phyloP scores from a whole-genome alignment of 2,329 filamentous ascomycete species.

The Colletotrichum brevisporum region DNA sequence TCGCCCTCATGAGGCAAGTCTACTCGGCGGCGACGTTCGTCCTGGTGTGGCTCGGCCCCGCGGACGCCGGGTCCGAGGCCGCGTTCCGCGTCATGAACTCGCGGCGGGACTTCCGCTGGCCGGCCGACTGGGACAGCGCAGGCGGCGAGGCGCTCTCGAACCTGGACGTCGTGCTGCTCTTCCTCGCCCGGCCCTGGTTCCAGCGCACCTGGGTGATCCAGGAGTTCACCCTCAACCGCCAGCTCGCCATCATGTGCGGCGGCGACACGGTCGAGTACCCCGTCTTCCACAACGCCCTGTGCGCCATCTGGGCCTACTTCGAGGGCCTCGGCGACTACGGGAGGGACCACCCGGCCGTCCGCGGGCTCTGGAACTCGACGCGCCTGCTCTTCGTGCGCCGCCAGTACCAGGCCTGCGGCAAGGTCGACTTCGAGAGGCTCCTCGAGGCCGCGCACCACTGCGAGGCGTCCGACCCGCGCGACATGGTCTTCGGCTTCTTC shows the following conservation, averaged over 20 bases:
- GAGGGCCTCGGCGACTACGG: neutral
- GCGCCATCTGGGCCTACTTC: neutral
- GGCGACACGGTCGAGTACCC: neutral
- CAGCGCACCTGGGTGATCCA: conserved; percentile 2
- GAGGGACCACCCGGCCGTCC: neutral
- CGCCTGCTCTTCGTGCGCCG: neutral
- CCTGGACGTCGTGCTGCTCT: neutral
- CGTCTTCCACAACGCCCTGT: neutral
- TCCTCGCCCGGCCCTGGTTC: neutral
- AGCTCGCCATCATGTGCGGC: neutral
- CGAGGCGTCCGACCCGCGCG: neutral
- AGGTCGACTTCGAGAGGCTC: neutral
- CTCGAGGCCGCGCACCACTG: neutral
- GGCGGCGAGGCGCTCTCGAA: neutral
- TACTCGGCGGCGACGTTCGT: neutral
- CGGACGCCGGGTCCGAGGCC: neutral
- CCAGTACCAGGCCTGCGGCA: neutral
- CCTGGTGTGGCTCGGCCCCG: neutral
- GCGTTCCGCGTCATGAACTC: neutral
- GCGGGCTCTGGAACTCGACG: neutral
- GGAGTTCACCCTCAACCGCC: neutral
- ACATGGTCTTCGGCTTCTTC: neutral
- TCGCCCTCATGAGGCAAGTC: neutral
- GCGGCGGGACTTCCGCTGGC: neutral
- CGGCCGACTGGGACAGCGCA: neutral